Evolutionary conservation across 306 rosid species (phyloP), one percentile per base, ranked within the genome.

Genomic region (Styphnolobium japonicum): DNA sequence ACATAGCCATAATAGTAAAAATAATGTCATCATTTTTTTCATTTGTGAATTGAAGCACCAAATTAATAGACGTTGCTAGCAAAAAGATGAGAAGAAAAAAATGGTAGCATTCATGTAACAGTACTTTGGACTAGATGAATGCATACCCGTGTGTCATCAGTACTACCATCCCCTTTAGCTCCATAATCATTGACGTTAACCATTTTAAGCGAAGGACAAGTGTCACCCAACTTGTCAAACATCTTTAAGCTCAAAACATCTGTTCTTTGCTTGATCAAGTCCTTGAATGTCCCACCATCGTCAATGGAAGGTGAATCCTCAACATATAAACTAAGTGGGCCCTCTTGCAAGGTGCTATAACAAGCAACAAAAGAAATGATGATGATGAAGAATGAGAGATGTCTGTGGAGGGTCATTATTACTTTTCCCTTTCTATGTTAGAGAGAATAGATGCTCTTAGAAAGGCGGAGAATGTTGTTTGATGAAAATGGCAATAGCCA

Each of bases 61-160:
- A 3, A n/a, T 11, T 64, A 64, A 18, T 63, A 1, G 10, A 62
- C 3, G 31, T 22, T 49, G 7, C 37, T 29, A 42, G 8, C 37
- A 36, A 21, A 37, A 33, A 2, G 22, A 18, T 21, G 6, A 46
- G 14, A 15, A 2, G 4, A 46, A 36, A 18, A 27, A 61, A 31
- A 10, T 12, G 15, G 15, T 27, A 3, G 3, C 31, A 56, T 71
- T 14, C 6, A 40, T 9, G 14, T 23, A 31, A 42, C 14, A 11
- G 21, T 60, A 31, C 45, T 16, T 10, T 37, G 11, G 18, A 21
- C 5, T 22, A 10, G 19, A 23, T 52, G 4, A 6, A 39, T 39
- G 51, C 6, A 36, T 77, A 92, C 97, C 91, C 85, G 22, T 2
- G 92, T 85, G 60, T 92, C 92, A 75, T 91, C 90, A 27, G 63